Percentiles rank a stretch among this genome's conserved stretches.
phyloP scores from a whole-genome alignment of 495 filamentous ascomycete genomes.

The Aspergillus steynii region DNA sequence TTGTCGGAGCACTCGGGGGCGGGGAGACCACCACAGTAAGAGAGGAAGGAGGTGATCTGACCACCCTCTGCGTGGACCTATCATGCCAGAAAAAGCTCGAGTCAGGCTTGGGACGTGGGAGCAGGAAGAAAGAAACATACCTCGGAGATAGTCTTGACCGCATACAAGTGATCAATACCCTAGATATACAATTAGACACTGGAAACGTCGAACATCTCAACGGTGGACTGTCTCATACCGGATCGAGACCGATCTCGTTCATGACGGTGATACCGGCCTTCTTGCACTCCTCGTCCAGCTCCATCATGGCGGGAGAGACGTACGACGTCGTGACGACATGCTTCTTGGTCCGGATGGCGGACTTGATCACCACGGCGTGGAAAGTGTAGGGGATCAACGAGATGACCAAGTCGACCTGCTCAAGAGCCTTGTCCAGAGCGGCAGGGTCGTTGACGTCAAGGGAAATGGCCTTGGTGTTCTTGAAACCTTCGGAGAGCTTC shows the following conservation, averaged over 20 bases:
- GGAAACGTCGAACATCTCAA: background rate
- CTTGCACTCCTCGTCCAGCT: conserved; percentile 80
- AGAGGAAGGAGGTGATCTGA: conserved; percentile 80
- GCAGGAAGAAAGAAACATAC: conserved; percentile 31
- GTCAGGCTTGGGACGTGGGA: background rate
- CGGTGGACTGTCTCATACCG: conserved; percentile 22
- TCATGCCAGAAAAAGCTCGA: background rate
- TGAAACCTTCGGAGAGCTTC: conserved; percentile 69
- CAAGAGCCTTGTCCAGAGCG: conserved; percentile 76
- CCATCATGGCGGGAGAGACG: conserved; percentile 88
- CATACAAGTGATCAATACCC: conserved; percentile 79
- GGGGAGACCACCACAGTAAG: conserved; percentile 87
- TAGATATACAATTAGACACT: conserved; percentile 1
- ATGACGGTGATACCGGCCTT: conserved; percentile 94
- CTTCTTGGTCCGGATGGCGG: conserved; percentile 90
- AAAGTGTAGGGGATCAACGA: conserved; percentile 90
- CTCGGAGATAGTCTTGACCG: conserved; percentile 84
- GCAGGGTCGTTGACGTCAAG: conserved; percentile 76
- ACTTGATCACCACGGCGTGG: conserved; percentile 88
- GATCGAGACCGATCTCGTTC: conserved; percentile 90
- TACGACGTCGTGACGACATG: conserved; percentile 97
- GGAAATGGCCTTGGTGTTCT: conserved; percentile 69
- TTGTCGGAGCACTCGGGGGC: conserved; percentile 84
- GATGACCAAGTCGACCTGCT: conserved; percentile 77
- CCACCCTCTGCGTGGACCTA: conserved; percentile 73